Evolutionary conservation across 202 grass and related monocot genomes (phyloP).

Genomic region (Brachypodium distachyon): DNA sequence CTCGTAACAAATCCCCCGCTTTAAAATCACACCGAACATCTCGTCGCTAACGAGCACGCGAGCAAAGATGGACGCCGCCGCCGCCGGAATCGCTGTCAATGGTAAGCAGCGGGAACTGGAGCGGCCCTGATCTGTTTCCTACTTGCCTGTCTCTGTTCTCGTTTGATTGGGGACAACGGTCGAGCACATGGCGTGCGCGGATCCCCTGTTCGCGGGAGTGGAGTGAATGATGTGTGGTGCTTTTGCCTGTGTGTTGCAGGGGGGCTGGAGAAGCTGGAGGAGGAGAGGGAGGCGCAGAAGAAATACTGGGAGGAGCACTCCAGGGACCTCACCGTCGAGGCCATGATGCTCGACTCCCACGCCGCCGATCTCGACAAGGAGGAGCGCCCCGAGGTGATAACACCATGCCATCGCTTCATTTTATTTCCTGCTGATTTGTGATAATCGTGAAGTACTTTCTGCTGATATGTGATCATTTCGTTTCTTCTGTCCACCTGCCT

Average conservation of each 20-base stretch:
- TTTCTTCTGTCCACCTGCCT: not conserved
- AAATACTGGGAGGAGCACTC: slow-evolving; percentile 96
- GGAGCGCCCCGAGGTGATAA: slow-evolving; percentile 81
- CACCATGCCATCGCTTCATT: not conserved
- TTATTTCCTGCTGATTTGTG: not conserved
- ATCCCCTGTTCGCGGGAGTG: not conserved
- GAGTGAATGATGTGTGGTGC: not conserved
- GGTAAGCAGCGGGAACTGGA: slow-evolving; percentile 28
- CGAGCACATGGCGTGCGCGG: not conserved
- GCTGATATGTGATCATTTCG: not conserved
- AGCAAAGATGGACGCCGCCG: slow-evolving; percentile 34
- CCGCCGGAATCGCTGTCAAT: not conserved
- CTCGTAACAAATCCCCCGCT: not conserved
- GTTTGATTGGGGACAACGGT: not conserved
- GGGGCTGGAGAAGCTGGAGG: slow-evolving; percentile 18
- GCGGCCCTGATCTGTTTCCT: slow-evolving; percentile 22
- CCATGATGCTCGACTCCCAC: slow-evolving; percentile 95
- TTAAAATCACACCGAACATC: not conserved
- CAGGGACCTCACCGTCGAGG: slow-evolving; percentile 80
- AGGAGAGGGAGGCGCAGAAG: slow-evolving; percentile 81
- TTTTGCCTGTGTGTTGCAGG: not conserved
- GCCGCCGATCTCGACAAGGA: slow-evolving; percentile 90
- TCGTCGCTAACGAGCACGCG: not conserved
- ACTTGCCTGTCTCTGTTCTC: not conserved
- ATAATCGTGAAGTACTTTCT: not conserved